Conservation (phyloP, 768 basidiomycete genomes). For the Termitomyces sp. region DNA sequence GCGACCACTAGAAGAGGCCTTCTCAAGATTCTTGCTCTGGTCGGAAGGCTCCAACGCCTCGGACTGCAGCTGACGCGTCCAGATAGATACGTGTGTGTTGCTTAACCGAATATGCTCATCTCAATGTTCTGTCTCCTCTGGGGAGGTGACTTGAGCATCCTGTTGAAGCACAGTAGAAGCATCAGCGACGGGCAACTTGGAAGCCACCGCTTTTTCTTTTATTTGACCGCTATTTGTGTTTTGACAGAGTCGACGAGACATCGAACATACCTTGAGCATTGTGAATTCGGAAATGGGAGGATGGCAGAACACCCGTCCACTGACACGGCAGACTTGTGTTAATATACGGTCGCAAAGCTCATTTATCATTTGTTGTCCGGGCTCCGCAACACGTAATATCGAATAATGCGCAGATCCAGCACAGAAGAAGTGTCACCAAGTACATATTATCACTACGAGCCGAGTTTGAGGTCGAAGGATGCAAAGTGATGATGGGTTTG, state of each 20-base stretch:
- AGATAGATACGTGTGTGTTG: not conserved
- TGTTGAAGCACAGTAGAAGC: not conserved
- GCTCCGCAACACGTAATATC: too few species aligned
- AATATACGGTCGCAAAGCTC: too few species aligned
- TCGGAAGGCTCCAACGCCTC: not conserved
- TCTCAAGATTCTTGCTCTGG: not conserved
- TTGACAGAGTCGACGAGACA: not conserved
- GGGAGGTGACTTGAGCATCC: not conserved
- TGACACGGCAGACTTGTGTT: too few species aligned
- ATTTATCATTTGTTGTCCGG: too few species aligned
- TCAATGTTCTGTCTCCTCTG: constrained; percentile 3
- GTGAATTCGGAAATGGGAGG: not conserved
- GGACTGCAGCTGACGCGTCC: not conserved
- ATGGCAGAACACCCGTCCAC: not conserved
- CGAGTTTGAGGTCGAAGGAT: too few species aligned
- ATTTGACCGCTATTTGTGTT: not conserved
- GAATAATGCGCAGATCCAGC: too few species aligned
- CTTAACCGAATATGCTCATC: not conserved
- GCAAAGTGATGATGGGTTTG: too few species aligned
- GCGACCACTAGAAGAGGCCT: not conserved
- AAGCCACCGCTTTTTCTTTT: not conserved
- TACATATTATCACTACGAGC: too few species aligned
- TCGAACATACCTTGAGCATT: not conserved
- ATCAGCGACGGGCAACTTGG: not conserved
- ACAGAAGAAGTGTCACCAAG: too few species aligned